A percentile compares a stretch with the other conserved stretches of the same genome.
phyloP scores from a whole-genome alignment of 1,139 yeast species.

The Saccharomycopsis crataegensis region DNA sequence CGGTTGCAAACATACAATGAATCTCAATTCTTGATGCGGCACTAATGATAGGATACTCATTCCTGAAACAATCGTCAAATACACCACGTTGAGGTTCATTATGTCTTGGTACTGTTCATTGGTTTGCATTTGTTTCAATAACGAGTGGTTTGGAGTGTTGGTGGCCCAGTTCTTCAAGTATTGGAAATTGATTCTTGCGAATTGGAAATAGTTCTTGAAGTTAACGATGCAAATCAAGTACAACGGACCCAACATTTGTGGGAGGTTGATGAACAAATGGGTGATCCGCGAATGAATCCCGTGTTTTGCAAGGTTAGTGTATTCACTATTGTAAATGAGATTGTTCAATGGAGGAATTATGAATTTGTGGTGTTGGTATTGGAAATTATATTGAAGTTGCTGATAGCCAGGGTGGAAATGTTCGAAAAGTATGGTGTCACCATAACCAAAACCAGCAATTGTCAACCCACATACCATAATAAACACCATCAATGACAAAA shows the following conservation, averaged over 20 bases:
- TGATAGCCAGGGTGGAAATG: slow-evolving; percentile 10
- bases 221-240: slow-evolving; percentile 38
- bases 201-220: slow-evolving; percentile 23
- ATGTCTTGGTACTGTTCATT: slow-evolving; percentile 15
- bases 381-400: not conserved
- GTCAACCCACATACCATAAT: slow-evolving; percentile 23
- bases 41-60: slow-evolving; percentile 52
- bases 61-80: slow-evolving; percentile 58
- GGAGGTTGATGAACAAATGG: slow-evolving; percentile 68
- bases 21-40: slow-evolving; percentile 91
- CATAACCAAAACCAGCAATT: slow-evolving; percentile 28
- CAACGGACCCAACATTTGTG: slow-evolving; percentile 77
- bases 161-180: not conserved
- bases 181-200: slow-evolving; percentile 7
- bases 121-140: slow-evolving; percentile 15
- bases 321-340: slow-evolving; percentile 56
- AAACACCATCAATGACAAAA: slow-evolving; percentile 25
- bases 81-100: slow-evolving; percentile 31
- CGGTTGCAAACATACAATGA: slow-evolving; percentile 72
- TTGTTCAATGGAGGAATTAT: slow-evolving; percentile 74
- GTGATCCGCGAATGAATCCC: slow-evolving; percentile 79
- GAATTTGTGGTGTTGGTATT: slow-evolving; percentile 21
- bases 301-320: slow-evolving; percentile 58
- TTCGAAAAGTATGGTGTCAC: slow-evolving; percentile 44
- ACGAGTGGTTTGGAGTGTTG: not conserved